Evolutionary conservation across 805 yeast species (phyloP), one percentile per base, ranked within the genome.

Genomic region (Candida ipomoeae): DNA sequence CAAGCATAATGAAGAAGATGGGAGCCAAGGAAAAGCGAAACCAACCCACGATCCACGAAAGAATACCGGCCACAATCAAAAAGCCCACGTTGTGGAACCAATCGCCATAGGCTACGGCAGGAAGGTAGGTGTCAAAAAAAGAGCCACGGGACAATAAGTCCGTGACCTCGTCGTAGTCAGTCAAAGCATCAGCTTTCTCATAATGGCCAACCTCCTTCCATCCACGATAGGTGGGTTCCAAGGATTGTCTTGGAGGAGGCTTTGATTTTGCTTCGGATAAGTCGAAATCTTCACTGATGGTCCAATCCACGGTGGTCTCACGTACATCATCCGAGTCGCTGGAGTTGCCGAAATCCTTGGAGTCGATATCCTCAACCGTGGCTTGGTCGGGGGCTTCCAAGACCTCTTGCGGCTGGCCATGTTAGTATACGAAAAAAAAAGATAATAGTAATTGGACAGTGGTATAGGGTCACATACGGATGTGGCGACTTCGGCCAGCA

Each of bases 191-290:
- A 39, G 79, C 77, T 51, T 82, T 82, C 62, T 84, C 87, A 85
- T 89, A 92, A 17, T 89, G 87, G 8, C 94, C 92, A 47, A 88
- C 90, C 67, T 91, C 96, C 64, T 85, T 88, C 98, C 98, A 92
- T 33, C 98, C 98, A 45, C 88, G 80, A 61, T 80, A 86, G 2
- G 92, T 81, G 26, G 87, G 86, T 49, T 77, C 82, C 45, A 80
- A 81, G 2, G 85, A 67, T 36, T 69, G 65, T 64, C 89, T 64
- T n/a, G 76, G 71, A 1, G 67, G 65, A 4, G 78, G 77, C 52
- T 70, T 69, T 6, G 66, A 58, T 33, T 59, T 65, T 42, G 65
- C 66, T 35, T 62, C 60, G 3, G 66, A 49, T 43, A 64, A 54
- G 51, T 73, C 77, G 40, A 61, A 67, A 51, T 73, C 74, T 44